phyloP scores from a whole-genome alignment of 1,284 basidiomycete genomes.

The Tylopilus sp. region DNA sequence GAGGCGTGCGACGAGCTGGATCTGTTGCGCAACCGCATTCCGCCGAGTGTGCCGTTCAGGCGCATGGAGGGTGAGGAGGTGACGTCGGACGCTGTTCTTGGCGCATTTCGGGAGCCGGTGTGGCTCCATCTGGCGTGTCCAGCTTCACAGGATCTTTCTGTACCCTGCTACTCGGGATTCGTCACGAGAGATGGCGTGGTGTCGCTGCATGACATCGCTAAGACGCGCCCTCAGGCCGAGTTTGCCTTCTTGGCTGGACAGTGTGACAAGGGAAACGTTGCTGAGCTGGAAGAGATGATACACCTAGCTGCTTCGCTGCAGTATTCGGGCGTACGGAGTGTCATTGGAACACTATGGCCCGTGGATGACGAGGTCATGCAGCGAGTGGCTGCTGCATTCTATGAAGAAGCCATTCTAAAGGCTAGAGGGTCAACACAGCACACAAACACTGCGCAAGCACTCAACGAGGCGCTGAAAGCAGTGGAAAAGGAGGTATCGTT shows the following conservation, averaged over 20 bases:
- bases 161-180: constrained; percentile 31
- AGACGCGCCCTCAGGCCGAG: constrained; percentile 24
- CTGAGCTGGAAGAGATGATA: constrained; percentile 17
- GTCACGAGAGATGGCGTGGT: constrained; percentile 23
- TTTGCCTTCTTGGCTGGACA: constrained; percentile 40
- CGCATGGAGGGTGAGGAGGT: constrained; percentile 25
- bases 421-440: constrained; percentile 8
- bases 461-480: constrained; percentile 17
- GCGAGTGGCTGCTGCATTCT: constrained; percentile 21
- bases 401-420: constrained; percentile 19
- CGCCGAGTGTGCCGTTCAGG: constrained; percentile 20
- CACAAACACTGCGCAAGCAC: constrained; percentile 18
- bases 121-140: constrained; percentile 33
- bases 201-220: constrained; percentile 31
- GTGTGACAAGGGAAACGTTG: constrained; percentile 14
- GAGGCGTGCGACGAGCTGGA: constrained; percentile 12
- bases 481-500: constrained; percentile 17
- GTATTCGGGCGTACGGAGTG: constrained; percentile 24
- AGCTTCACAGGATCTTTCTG: constrained; percentile 3
- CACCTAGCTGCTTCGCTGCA: constrained; percentile 22
- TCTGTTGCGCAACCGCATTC: constrained; percentile 22
- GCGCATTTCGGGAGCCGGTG: constrained; percentile 18
- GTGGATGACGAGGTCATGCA: constrained; percentile 19
- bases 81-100: constrained; percentile 10
- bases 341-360: constrained; percentile 26